Evolutionary conservation across 139 green algal genomes (phyloP), one percentile per base, ranked within the genome.

Genomic region (Eudorina sp.): DNA sequence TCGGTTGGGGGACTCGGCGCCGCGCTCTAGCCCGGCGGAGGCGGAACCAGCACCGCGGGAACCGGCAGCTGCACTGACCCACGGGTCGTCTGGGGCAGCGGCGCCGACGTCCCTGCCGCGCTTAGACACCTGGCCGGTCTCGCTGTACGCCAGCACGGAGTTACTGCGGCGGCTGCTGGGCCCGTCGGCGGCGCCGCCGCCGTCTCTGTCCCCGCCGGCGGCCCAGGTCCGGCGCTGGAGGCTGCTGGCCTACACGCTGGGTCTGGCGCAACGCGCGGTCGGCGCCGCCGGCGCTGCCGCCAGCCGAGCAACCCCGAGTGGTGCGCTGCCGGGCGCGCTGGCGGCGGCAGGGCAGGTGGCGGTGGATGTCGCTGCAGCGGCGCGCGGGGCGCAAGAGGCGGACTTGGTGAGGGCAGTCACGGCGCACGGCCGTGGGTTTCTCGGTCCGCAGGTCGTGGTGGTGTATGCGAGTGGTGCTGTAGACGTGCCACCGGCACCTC

Each of bases 111-210:
- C 62, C 29, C 40, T 21, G n/a, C n/a, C 53, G 31, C 48, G 27
- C 38, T 43, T 85, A 1, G 23, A 74, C 34, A 85, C 78, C 0
- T 85, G 78, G 78, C 78, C 78, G 23, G 40, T 53, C 41, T 58
- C 78, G 4, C 40, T 68, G 38, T 38, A 55, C 8, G 78, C 58
- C 25, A 38, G 38, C 38, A n/a, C 78, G 9, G 36, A 27, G 11
- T 55, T 85, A 8, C 21, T 85, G 38, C 78, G 23, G 23, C 38
- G 43, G 41, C 78, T 85, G 55, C 40, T 85, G 53, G 25, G 13
- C 4, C 55, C 36, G 55, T 23, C 66, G 40, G 75, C 75, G 11
- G n/a, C 27, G 25, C n/a, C 73, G 5, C 25, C 53, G 51, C 34
- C 31, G 34, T 6, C 76, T 8, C 76, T 23, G 48, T 25, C 53